Base-by-base conservation (phyloP, 768 basidiomycete species). In the Glaciozyma martinii region DNA sequence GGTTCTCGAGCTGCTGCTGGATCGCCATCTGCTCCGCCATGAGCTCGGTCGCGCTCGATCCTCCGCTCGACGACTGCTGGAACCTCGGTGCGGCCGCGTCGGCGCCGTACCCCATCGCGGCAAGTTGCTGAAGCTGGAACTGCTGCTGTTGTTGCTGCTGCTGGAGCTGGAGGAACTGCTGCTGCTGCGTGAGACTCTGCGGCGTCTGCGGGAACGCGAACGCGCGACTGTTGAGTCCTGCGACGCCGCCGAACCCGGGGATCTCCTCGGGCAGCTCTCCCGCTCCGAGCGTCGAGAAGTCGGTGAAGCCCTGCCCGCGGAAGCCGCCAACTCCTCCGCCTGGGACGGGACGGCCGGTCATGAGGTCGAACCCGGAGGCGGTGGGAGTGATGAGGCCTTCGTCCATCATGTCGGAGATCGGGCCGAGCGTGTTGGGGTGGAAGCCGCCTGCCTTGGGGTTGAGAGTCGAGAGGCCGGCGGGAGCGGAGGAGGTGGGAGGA, bases 11-110 rank as follows among this genome's bases (percentile, higher is more conserved):
- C 77, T 94, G 90, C 71, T 76, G 89, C 77, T 93, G 91, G 62
- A 94, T 74, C 53, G 89, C 89, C 73, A 93, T 88, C 88, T 97
- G 94, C 77, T 97, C 91, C 9, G 90, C 90, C 90, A 97, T 92
- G 62, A 93, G 87, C 30, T 88, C 88, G 56, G 43, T 37, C 44
- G 42, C 84, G 62, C 66, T 61, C 30, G 67, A 40, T 21, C 66
- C 56, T 37, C 65, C 50, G 46, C 92, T 84, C 75, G 94, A 13
- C 12, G 5, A 13, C 37, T 40, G 37, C 37, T 40, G 37, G 37
- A 40, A 90, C 59, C 85, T 86, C 76, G 63, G 57, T 75, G 72
- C 61, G 77, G 58, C 44, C 18, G n/a, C 44, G 58, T 33, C 7
- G n/a, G n/a, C n/a, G 76, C 74, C 46, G 74, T 66, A 27, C 47